Percentiles rank a stretch among this genome's conserved stretches.
Conservation (phyloP, 2,329 filamentous ascomycete species). For the Basipetospora chlamydospora region DNA sequence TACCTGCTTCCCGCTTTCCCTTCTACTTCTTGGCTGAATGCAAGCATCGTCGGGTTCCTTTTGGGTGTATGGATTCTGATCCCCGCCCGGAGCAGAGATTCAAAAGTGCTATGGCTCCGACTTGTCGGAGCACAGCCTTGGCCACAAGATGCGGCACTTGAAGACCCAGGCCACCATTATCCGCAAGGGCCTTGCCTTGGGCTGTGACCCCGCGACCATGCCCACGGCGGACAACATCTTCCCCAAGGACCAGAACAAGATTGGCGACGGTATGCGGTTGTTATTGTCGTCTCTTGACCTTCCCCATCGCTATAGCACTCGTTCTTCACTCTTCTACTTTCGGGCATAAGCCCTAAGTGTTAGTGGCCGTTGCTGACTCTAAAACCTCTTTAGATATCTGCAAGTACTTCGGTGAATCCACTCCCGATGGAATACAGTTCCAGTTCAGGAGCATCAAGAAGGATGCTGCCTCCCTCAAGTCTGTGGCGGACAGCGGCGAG, state of each 20-base stretch:
- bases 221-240: conserved; percentile 18
- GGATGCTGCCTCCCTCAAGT: conserved; percentile 32
- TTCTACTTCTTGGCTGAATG: conserved; percentile 12
- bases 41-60: too few relatives aligned
- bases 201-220: conserved; percentile 29
- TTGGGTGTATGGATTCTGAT: conserved; percentile 3
- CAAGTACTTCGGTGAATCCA: conserved; percentile 45
- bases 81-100: conserved; percentile 24
- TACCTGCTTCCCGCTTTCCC: not conserved
- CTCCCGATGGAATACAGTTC: conserved; percentile 41
- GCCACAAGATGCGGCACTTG: conserved; percentile 36
- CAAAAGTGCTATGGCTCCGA: conserved; percentile 33
- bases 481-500: conserved; percentile 26
- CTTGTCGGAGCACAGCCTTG: conserved; percentile 28
- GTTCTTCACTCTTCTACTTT: too few relatives aligned
- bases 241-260: conserved; percentile 21
- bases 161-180: conserved; percentile 26
- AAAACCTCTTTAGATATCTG: conserved; percentile 49
- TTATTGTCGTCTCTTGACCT: not conserved
- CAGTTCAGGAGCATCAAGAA: conserved; percentile 43
- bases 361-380: too few relatives aligned
- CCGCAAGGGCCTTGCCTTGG: conserved; percentile 17
- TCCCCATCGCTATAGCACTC: too few relatives aligned
- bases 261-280: conserved; percentile 14
- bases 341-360: too few relatives aligned